phyloP scores from a whole-genome alignment of 805 yeast species.

The Suhomyces canberraensis region DNA sequence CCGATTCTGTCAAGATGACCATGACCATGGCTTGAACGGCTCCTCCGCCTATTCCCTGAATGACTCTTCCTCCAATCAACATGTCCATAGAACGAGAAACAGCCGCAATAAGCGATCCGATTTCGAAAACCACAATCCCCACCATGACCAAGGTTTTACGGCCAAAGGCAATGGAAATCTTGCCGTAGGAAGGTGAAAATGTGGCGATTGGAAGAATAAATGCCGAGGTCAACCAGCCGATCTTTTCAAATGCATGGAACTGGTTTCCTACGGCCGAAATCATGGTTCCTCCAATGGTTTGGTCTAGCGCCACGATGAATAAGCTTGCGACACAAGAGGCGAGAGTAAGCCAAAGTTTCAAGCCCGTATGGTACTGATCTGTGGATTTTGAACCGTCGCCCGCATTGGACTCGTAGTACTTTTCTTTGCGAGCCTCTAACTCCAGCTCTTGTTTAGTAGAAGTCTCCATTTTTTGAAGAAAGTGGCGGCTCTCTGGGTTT shows the following conservation, averaged over 20 bases:
- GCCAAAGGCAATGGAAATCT: constrained; percentile 54
- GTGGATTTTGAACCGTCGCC: constrained; percentile 40
- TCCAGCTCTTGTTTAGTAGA: no score
- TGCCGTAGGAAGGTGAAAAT: constrained; percentile 56
- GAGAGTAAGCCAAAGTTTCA: constrained; percentile 22
- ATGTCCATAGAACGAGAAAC: constrained; percentile 51
- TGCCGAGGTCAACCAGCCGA: constrained; percentile 60
- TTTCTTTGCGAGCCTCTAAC: constrained; percentile 4
- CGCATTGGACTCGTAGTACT: constrained; percentile 36
- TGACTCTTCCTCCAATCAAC: constrained; percentile 67
- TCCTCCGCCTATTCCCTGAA: constrained; percentile 72
- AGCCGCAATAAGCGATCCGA: constrained; percentile 62
- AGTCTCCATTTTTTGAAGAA: no score
- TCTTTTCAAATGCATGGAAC: constrained; percentile 47
- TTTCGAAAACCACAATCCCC: constrained; percentile 53
- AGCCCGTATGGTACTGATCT: constrained; percentile 34
- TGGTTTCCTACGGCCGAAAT: constrained; percentile 48
- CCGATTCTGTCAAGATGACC: constrained; percentile 55
- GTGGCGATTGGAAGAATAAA: constrained; percentile 53
- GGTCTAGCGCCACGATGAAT: constrained; percentile 51
- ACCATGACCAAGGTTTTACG: constrained; percentile 47
- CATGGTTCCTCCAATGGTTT: constrained; percentile 54
- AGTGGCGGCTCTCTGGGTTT: no score
- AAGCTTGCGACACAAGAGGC: constrained; percentile 27
- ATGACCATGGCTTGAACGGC: constrained; percentile 58